Evolutionary conservation across 2,329 filamentous ascomycete genomes (phyloP).

Genomic region (Keithomyces neogunnii): DNA sequence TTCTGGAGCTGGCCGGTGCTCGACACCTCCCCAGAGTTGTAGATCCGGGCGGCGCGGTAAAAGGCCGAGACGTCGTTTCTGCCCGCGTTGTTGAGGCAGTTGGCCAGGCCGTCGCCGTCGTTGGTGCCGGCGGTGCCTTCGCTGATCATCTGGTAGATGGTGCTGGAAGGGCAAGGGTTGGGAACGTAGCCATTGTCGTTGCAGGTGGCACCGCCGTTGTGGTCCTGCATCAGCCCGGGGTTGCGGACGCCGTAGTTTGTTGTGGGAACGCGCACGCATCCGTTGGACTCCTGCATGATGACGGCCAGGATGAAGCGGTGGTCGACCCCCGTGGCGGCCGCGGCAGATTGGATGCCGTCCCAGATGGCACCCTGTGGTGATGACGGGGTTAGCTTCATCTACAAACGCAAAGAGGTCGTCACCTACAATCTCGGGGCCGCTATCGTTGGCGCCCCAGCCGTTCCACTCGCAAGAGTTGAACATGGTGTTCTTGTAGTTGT

Average conservation of each 20-base stretch:
- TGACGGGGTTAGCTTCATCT: constrained; percentile 2
- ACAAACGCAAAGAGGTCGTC: constrained; percentile 2
- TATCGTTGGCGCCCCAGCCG: constrained; percentile 11
- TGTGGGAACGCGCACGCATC: constrained; percentile 32
- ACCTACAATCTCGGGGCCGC: constrained; percentile 13
- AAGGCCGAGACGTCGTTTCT: constrained; percentile 16
- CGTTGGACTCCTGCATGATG: constrained; percentile 35
- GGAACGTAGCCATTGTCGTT: constrained; percentile 15
- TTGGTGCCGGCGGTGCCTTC: constrained; percentile 35
- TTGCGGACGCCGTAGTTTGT: constrained; percentile 32
- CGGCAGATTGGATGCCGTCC: constrained; percentile 23
- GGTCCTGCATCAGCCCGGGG: constrained; percentile 32
- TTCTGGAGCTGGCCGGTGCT: constrained; percentile 25
- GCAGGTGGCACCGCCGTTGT: constrained; percentile 28
- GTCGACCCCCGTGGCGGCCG: constrained; percentile 22
- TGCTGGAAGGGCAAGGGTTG: constrained; percentile 17
- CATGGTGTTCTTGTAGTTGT: constrained; percentile 18
- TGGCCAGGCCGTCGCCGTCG: constrained; percentile 31
- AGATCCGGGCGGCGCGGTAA: constrained; percentile 37
- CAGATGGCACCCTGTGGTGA: constrained; percentile 14
- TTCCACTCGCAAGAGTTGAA: constrained; percentile 11
- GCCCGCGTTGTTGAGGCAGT: constrained; percentile 24
- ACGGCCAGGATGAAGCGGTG: constrained; percentile 34
- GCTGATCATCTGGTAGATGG: constrained; percentile 22
- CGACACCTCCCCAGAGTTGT: constrained; percentile 36